Percentiles rank a stretch among this genome's conserved stretches.
phyloP scores from a whole-genome alignment of 441 rosid species.

The Bocquillonia castaneifolia region DNA sequence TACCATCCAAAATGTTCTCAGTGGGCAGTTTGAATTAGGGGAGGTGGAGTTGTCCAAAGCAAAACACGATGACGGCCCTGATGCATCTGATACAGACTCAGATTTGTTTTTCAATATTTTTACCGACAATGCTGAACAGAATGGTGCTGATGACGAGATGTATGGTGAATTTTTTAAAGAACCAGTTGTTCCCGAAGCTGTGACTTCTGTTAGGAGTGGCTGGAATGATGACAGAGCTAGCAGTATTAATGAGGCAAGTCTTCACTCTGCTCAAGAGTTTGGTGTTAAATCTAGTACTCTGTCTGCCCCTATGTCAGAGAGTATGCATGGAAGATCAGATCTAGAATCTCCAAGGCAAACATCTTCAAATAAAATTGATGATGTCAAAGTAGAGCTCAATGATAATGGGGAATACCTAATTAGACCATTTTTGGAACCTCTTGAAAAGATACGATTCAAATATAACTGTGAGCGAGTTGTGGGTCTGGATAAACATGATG shows the following conservation, averaged over 20 bases:
- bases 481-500: conserved; percentile 99
- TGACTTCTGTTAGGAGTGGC: conserved; percentile 54
- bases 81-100: conserved; percentile 60
- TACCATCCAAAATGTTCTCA: conserved; percentile 81
- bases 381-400: conserved; percentile 61
- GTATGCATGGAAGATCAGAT: conserved; percentile 69
- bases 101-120: conserved; percentile 55
- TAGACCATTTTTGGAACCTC: conserved; percentile 96
- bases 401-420: conserved; percentile 98
- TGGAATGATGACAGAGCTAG: conserved; percentile 88
- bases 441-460: conserved; percentile 85
- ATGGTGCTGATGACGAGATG: conserved; percentile 43
- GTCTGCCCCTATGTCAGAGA: conserved; percentile 75
- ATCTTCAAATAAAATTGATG: conserved; percentile 64
- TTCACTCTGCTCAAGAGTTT: conserved; percentile 94
- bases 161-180: conserved; percentile 57
- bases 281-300: conserved; percentile 77
- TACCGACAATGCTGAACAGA: conserved; percentile 39
- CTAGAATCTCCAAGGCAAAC: conserved; percentile 83
- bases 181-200: conserved; percentile 44
- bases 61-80: conserved; percentile 51
- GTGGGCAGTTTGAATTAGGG: conserved; percentile 68
- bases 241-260: conserved; percentile 82
- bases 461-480: conserved; percentile 97
- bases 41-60: conserved; percentile 57